phyloP scores from a whole-genome alignment of 2,329 filamentous ascomycete genomes.

The Blumeria hordei region DNA sequence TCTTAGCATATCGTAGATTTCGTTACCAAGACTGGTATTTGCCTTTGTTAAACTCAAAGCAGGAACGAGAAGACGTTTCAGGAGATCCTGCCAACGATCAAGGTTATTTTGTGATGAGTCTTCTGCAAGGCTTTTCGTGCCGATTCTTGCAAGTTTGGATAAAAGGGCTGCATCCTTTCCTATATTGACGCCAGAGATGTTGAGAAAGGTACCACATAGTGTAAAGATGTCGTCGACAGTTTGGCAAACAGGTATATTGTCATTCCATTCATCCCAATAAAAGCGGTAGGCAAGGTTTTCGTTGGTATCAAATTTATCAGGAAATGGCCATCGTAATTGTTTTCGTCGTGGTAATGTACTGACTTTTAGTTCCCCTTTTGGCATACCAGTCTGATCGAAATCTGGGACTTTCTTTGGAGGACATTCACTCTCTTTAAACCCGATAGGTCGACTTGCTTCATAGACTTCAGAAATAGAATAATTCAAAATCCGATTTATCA shows the following conservation, averaged over 20 bases:
- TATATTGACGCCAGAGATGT: constrained; percentile 69
- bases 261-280: constrained; percentile 94
- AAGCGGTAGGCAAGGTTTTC: constrained; percentile 65
- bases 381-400: constrained; percentile 39
- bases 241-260: constrained; percentile 81
- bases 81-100: constrained; percentile 61
- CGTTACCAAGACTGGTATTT: constrained; percentile 65
- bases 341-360: constrained; percentile 35
- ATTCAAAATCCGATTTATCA: constrained; percentile 64
- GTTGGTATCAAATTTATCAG: constrained; percentile 51
- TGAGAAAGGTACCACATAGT: constrained; percentile 62
- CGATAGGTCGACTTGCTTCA: constrained; percentile 15
- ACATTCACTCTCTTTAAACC: constrained; percentile 19
- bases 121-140: constrained; percentile 44
- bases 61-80: constrained; percentile 65
- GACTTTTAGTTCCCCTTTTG: constrained; percentile 45
- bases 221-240: constrained; percentile 75
- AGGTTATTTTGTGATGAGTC: constrained; percentile 48
- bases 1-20: constrained; percentile 64
- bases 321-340: constrained; percentile 58
- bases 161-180: constrained; percentile 60
- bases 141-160: constrained; percentile 67
- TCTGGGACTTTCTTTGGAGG: constrained; percentile 24
- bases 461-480: constrained; percentile 62
- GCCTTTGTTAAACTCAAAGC: constrained; percentile 65